Percentiles rank a stretch among this genome's conserved stretches.
phyloP scores from a whole-genome alignment of 2,329 filamentous ascomycete genomes.

The Microdochium paspali region DNA sequence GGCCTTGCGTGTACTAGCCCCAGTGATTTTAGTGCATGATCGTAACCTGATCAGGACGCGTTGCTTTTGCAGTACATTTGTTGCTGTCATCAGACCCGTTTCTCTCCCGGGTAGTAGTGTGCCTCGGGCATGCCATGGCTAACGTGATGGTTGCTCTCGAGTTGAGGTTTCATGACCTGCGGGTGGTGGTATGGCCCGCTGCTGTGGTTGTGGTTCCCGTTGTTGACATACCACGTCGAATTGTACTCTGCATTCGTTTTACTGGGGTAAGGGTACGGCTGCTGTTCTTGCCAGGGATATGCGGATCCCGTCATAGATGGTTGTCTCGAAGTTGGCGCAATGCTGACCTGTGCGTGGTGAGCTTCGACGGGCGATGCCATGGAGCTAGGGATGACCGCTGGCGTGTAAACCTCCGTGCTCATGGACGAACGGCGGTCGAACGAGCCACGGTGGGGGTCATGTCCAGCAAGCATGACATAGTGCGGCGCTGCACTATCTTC shows the following conservation, averaged over 20 bases:
- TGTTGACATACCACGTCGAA: background rate
- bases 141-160: too few relatives aligned
- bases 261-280: background rate
- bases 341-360: background rate
- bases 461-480: constrained; percentile 9
- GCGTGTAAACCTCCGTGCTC: constrained; percentile 32
- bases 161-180: too few relatives aligned
- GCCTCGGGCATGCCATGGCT: too few relatives aligned
- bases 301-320: background rate
- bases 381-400: constrained; percentile 11
- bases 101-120: too few relatives aligned
- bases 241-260: background rate
- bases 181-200: too few relatives aligned
- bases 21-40: too few relatives aligned
- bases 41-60: too few relatives aligned
- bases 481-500: constrained; percentile 17
- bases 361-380: constrained; percentile 1
- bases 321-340: background rate
- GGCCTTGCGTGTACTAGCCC: too few relatives aligned
- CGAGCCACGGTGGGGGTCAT: constrained; percentile 27
- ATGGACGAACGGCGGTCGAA: constrained; percentile 34
- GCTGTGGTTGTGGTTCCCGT: background rate
- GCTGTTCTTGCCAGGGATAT: background rate
- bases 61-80: too few relatives aligned
- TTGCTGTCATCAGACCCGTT: too few relatives aligned